phyloP scores from a whole-genome alignment of 164 flowering plant genomes.

The Stephania cephalantha region DNA sequence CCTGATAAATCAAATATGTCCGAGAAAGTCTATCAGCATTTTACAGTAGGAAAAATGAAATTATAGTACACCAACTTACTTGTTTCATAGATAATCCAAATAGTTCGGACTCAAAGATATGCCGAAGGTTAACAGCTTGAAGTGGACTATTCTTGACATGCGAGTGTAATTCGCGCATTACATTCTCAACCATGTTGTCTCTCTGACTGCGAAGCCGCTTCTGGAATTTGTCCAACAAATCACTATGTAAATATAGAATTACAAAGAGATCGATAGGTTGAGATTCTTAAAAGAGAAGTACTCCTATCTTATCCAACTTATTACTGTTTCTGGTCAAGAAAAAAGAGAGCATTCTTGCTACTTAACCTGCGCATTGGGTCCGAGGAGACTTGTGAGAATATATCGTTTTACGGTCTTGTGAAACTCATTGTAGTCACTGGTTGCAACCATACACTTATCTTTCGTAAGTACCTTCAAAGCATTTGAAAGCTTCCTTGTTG shows the following conservation, averaged over 20 bases:
- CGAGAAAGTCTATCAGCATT: neutral
- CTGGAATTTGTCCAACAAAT: conserved; percentile 29
- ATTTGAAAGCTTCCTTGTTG: conserved; percentile 74
- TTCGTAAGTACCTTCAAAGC: conserved; percentile 61
- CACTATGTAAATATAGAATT: neutral
- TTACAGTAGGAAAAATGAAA: neutral
- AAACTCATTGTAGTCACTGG: conserved; percentile 78
- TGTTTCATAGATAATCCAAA: conserved; percentile 69
- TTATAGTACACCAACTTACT: conserved; percentile 31
- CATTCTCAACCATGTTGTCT: conserved; percentile 54
- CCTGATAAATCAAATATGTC: conserved; percentile 30
- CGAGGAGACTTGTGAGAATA: conserved; percentile 54
- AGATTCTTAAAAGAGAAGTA: neutral
- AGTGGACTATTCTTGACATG: conserved; percentile 29
- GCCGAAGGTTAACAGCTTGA: conserved; percentile 52
- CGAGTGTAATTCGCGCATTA: conserved; percentile 31
- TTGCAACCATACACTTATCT: conserved; percentile 82
- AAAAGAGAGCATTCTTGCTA: neutral
- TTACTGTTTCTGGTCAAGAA: neutral
- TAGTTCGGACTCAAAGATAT: conserved; percentile 56
- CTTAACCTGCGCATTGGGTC: conserved; percentile 80
- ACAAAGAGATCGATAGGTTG: neutral
- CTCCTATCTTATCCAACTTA: neutral
- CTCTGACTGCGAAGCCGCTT: conserved; percentile 55
- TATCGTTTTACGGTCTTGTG: conserved; percentile 59